Evolutionary conservation across 176 grass and related monocot species (phyloP).

Genomic region (Triticum urartu): DNA sequence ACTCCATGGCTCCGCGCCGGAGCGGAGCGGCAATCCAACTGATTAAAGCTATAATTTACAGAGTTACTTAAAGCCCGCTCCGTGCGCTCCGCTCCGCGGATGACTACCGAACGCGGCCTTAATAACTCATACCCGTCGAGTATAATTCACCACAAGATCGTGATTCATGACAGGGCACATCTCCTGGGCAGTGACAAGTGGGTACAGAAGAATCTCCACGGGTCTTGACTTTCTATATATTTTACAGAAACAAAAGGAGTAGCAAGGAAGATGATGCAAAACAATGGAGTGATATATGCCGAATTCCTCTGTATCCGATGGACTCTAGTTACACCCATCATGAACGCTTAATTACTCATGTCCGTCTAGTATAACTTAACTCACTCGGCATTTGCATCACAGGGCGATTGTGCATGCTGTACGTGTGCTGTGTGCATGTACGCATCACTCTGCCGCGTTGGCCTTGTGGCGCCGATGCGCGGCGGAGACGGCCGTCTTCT

Average conservation of each 20-base stretch:
- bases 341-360: neutral
- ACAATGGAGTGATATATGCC: neutral
- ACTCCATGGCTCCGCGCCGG: no score
- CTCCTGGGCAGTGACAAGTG: neutral
- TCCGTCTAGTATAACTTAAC: constrained; percentile 19
- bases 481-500: constrained; percentile 37
- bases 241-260: neutral
- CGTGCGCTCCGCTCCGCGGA: no score
- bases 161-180: neutral
- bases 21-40: no score
- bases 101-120: no score
- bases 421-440: neutral
- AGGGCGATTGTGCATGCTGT: neutral
- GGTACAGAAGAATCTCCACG: neutral
- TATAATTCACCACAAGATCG: neutral
- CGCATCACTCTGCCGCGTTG: neutral
- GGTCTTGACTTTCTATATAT: neutral
- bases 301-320: neutral
- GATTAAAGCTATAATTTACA: no score
- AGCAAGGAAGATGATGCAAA: neutral
- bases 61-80: no score
- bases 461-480: neutral
- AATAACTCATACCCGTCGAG: neutral
- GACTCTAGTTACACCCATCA: constrained; percentile 17
- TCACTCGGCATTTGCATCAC: neutral